Evolutionary conservation across 148 eudicot species (phyloP), one percentile per base, ranked within the genome.

Genomic region (Talinum fruticosum): DNA sequence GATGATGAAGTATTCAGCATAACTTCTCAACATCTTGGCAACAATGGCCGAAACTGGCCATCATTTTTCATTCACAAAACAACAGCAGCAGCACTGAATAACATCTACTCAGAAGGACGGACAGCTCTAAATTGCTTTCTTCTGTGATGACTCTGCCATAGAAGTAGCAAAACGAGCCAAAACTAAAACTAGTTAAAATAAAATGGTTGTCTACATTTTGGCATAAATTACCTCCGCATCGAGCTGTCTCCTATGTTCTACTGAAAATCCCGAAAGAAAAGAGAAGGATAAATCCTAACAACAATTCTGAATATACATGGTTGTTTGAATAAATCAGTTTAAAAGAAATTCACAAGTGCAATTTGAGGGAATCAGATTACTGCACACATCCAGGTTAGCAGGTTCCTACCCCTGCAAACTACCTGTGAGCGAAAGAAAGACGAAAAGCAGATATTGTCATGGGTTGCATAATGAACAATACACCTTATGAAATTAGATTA

Each of bases 321-420:
- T 0, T 19, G 24, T 76, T 65, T 76, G 65, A 66, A 41, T 72
- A 49, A 69, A 69, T 76, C 76, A 71, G 79, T 81, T 71, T 41
- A 41, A 23, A 59, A 32, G 75, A 59, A 80, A 74, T 69, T 69
- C 73, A 41, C 44, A 29, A 37, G 21, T 38, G 26, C 64, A 30
- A 62, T 76, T 65, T 73, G 51, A 36, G 68, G 72, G n/a, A 53
- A 68, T 76, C 66, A 66, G 61, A 70, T 81, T 64, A 49, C 70
- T 78, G 76, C 72, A 78, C n/a, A n/a, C 81, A 78, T 29, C 64
- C 76, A 71, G 75, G 80, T 59, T 71, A 71, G 75, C 81, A 64
- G 61, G 70, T n/a, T n/a, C n/a, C 45, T 59, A 13, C 26, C 64
- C 75, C 75, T 47, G 34, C 32, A 59, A 71, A 28, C 79, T 16